A percentile compares a stretch with the other conserved stretches of the same genome.
Conservation (phyloP, 495 filamentous ascomycete genomes). For the Neurospora sp. region DNA sequence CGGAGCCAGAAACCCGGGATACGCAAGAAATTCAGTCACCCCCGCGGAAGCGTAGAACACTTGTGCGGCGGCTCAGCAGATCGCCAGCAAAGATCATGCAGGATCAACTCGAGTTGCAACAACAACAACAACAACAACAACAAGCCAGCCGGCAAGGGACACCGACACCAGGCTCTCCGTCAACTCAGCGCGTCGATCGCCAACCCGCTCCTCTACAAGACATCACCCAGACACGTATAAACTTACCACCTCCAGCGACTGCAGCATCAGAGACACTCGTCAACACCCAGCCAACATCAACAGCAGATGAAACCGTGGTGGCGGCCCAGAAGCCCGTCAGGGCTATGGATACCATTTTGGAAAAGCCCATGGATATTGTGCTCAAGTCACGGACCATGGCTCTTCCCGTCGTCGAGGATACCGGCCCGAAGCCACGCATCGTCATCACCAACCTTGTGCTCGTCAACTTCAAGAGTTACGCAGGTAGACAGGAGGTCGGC, state of each 20-base stretch:
- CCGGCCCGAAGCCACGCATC: conserved; percentile 68
- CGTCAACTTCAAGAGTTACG: conserved; percentile 97
- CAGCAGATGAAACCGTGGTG: conserved; percentile 28
- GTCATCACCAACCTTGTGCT: conserved; percentile 86
- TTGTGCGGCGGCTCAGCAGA: conserved; percentile 37
- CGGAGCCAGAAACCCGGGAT: conserved; percentile 20
- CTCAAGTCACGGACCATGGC: conserved; percentile 71
- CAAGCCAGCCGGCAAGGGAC: background rate
- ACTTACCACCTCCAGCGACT: conserved; percentile 18
- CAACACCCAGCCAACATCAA: conserved; percentile 1
- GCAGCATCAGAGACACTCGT: background rate
- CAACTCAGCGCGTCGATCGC: conserved; percentile 10
- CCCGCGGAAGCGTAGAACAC: conserved; percentile 61
- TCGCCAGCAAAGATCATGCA: background rate
- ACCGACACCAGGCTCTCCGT: background rate
- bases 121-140: background rate
- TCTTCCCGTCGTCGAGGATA: conserved; percentile 55
- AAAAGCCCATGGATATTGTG: conserved; percentile 91
- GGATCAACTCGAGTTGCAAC: background rate
- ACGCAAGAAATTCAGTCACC: conserved; percentile 12
- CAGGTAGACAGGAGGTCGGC: conserved; percentile 86
- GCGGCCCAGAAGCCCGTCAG: conserved; percentile 54
- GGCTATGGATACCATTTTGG: conserved; percentile 61
- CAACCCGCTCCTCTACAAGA: conserved; percentile 62
- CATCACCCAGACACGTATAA: conserved; percentile 63